A percentile compares a stretch with the other conserved stretches of the same genome.
Evolutionary conservation across 495 filamentous ascomycete species (phyloP).

Genomic region (Penicillium lividum): DNA sequence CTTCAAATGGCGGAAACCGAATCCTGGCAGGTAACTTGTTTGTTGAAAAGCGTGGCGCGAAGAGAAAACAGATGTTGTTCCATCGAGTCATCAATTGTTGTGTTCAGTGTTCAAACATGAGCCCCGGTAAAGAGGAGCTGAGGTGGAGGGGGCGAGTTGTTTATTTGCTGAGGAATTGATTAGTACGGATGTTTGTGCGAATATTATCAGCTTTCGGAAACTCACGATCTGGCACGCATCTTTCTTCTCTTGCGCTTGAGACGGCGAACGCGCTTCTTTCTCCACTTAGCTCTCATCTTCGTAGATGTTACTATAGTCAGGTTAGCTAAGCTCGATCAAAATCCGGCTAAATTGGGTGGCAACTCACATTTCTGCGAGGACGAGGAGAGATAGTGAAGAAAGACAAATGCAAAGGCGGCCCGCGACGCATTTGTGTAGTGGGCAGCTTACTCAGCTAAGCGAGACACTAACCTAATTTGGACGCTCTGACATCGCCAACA

Average conservation of each 20-base stretch:
- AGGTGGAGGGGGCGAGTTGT: slow-evolving; percentile 64
- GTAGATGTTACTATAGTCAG: slow-evolving; percentile 37
- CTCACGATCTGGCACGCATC: slow-evolving; percentile 91
- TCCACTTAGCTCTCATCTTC: slow-evolving; percentile 99
- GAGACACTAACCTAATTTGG: slow-evolving; percentile 38
- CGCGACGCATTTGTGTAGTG: slow-evolving; percentile 48
- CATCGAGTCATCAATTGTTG: slow-evolving; percentile 40
- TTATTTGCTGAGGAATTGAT: slow-evolving; percentile 64
- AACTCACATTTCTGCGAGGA: slow-evolving; percentile 56
- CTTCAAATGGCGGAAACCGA: slow-evolving; percentile 29
- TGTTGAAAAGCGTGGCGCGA: slow-evolving; percentile 35
- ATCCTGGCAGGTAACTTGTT: slow-evolving; percentile 33
- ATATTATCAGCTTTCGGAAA: slow-evolving; percentile 3
- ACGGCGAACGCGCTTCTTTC: slow-evolving; percentile 97
- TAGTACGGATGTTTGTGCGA: slow-evolving; percentile 26
- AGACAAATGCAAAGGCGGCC: slow-evolving; percentile 36
- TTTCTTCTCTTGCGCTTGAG: slow-evolving; percentile 99
- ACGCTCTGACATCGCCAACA: slow-evolving; percentile 5
- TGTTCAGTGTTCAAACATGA: slow-evolving; percentile 50
- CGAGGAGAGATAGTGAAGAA: slow-evolving; percentile 55
- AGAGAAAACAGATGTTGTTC: slow-evolving; percentile 33
- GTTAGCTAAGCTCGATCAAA: slow-evolving; percentile 11
- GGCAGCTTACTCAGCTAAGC: slow-evolving; percentile 46
- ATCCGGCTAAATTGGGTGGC: slow-evolving; percentile 10
- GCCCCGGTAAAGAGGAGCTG: slow-evolving; percentile 48